These are phyloP conservation scores for Rhynchospora pubera DNA, from an alignment of 176 grass and related monocot species.

Conservation along the genomic window DNA sequence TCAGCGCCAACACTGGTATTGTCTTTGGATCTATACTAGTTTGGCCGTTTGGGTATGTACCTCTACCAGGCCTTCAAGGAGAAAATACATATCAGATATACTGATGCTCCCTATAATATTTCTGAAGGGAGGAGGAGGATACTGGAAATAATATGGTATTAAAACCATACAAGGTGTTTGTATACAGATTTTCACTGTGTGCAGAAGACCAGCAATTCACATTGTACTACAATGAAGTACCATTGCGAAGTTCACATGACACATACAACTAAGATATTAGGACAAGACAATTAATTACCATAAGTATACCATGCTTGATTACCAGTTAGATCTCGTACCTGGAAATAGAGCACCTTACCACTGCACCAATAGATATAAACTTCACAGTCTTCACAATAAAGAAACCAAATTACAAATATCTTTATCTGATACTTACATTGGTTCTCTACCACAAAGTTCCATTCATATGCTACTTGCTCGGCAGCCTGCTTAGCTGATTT, in stretches of 20 bases:
- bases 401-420: neutral
- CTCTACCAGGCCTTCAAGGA: neutral
- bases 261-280: neutral
- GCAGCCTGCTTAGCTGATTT: constrained; percentile 41
- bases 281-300: neutral
- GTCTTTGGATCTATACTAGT: neutral
- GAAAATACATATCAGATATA: neutral
- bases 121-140: neutral
- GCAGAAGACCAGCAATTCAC: constrained; percentile 1
- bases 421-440: constrained; percentile 36
- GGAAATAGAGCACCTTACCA: neutral
- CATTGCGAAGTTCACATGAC: neutral
- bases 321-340: neutral
- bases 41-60: neutral
- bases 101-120: neutral
- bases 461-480: constrained; percentile 46
- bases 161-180: neutral
- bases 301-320: neutral
- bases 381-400: neutral
- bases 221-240: neutral
- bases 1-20: neutral
- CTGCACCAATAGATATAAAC: neutral
- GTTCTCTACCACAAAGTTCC: constrained; percentile 65
- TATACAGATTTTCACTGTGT: neutral
- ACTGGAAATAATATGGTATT: neutral